Conservation (phyloP, 139 green algal genomes). For the Micromonas commoda region DNA sequence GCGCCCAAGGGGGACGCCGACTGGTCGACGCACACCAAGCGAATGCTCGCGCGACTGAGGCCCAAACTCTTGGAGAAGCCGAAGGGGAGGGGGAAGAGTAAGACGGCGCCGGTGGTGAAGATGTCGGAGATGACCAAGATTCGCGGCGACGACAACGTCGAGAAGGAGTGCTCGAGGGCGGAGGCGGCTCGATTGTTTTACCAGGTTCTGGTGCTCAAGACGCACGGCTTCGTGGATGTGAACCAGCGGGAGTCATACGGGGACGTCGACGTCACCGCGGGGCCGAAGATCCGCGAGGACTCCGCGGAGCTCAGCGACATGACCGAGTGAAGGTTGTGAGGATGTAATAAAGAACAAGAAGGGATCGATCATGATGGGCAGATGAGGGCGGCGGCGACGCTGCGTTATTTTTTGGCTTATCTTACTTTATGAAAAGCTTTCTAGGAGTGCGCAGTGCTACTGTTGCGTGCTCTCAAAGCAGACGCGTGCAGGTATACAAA, state of each 20-base stretch:
- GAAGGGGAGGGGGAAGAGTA: not conserved
- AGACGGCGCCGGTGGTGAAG: not conserved
- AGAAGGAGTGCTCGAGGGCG: not conserved
- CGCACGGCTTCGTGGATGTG: conserved; percentile 13
- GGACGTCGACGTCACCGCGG: not conserved
- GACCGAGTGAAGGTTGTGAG: not conserved
- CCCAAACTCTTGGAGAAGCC: not conserved
- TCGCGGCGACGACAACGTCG: not conserved
- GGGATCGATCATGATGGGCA: too few species aligned
- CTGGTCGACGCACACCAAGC: conserved; percentile 8
- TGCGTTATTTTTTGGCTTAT: too few species aligned
- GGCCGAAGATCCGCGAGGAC: not conserved
- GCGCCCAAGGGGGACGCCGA: conserved; percentile 9
- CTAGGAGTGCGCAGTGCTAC: too few species aligned
- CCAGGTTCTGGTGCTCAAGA: conserved; percentile 14
- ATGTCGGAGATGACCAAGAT: not conserved
- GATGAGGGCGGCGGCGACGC: too few species aligned
- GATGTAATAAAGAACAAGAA: too few species aligned
- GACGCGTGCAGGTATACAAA: too few species aligned
- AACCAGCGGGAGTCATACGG: not conserved
- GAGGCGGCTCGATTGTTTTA: conserved; percentile 21
- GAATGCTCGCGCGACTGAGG: conserved; percentile 1
- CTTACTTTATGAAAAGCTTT: too few species aligned
- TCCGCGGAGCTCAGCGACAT: not conserved
- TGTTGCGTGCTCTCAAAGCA: too few species aligned